Percentiles rank a stretch among this genome's conserved stretches.
These are phyloP conservation scores for Yamadazyma buinensis DNA, from an alignment of 1,139 yeast species.

Conservation along the genomic window DNA sequence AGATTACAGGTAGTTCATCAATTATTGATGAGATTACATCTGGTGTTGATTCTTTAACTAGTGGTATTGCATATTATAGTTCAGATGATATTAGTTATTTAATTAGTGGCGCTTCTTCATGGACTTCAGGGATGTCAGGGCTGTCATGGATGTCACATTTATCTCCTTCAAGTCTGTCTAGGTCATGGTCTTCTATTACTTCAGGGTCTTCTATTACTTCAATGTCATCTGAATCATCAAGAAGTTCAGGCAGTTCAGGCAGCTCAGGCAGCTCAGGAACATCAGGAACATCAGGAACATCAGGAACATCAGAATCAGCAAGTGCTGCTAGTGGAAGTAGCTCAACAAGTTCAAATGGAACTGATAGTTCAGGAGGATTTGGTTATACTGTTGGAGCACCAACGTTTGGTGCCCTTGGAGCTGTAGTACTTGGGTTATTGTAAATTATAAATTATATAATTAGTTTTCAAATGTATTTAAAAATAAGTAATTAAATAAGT, in stretches of 20 bases:
- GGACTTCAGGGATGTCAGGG: conserved; percentile 1
- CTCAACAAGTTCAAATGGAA: conserved; percentile 2
- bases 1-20: background rate
- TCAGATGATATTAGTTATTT: conserved; percentile 1
- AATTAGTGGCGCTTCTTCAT: conserved; percentile 1
- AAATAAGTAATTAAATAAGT: too few relatives aligned
- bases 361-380: conserved; percentile 3
- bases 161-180: too few relatives aligned
- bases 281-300: conserved; percentile 1
- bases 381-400: conserved; percentile 6
- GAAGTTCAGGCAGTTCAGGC: too few relatives aligned
- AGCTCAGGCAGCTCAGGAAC: too few relatives aligned
- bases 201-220: background rate
- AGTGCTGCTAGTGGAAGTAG: conserved; percentile 3
- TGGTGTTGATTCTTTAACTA: conserved; percentile 1
- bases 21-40: background rate
- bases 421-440: conserved; percentile 9
- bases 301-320: conserved; percentile 3
- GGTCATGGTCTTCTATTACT: too few relatives aligned
- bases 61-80: background rate
- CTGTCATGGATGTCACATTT: conserved; percentile 1
- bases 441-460: too few relatives aligned
- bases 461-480: too few relatives aligned
- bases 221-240: too few relatives aligned
- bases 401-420: conserved; percentile 8